Conservation (phyloP, 2,329 filamentous ascomycete genomes). For the Thermothelomyces thermophilus region DNA sequence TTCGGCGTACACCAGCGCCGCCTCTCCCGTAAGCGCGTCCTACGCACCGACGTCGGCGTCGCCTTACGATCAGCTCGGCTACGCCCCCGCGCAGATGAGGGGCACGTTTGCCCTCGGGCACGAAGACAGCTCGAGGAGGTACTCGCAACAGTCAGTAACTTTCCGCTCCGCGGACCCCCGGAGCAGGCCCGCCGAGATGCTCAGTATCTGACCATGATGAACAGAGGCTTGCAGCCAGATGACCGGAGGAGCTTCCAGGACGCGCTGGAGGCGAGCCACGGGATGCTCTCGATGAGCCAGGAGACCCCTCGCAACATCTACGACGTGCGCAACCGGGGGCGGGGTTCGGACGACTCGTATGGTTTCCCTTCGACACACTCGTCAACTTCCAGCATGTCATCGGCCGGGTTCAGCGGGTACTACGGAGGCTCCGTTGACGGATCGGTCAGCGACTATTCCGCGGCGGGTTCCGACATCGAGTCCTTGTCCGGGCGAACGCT, state of each 20-base stretch:
- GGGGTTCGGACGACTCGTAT: constrained; percentile 78
- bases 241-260: constrained; percentile 56
- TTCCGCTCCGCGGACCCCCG: constrained; percentile 24
- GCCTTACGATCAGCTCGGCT: constrained; percentile 71
- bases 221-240: constrained; percentile 27
- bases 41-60: constrained; percentile 62
- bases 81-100: constrained; percentile 59
- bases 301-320: constrained; percentile 91
- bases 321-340: constrained; percentile 55
- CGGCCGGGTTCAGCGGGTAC: constrained; percentile 72
- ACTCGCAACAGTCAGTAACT: constrained; percentile 70
- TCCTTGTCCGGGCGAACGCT: constrained; percentile 74
- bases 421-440: constrained; percentile 80
- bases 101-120: constrained; percentile 53
- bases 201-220: constrained; percentile 58
- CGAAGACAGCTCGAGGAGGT: constrained; percentile 55
- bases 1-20: constrained; percentile 57
- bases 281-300: constrained; percentile 94
- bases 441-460: constrained; percentile 88
- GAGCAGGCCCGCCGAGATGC: constrained; percentile 45
- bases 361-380: constrained; percentile 83
- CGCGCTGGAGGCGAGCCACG: constrained; percentile 84
- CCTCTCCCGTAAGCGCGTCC: constrained; percentile 58
- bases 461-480: constrained; percentile 80
- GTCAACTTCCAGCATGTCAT: constrained; percentile 83